A percentile compares a stretch with the other conserved stretches of the same genome.
Evolutionary conservation across 805 yeast genomes (phyloP).

Genomic region (Phaffomyces antillensis): DNA sequence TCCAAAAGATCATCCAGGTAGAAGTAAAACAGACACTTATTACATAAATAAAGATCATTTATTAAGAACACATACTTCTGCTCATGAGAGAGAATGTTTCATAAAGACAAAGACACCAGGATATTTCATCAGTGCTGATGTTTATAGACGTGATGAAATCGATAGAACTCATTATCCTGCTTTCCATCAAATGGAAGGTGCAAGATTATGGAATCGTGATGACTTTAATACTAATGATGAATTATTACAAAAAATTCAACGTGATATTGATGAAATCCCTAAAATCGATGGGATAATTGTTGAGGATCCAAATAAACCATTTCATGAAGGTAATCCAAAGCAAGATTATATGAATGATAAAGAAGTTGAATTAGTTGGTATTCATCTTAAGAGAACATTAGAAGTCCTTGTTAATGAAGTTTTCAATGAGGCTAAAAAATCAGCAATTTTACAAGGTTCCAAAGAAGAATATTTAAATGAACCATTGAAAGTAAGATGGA

Average conservation of each 20-base stretch:
- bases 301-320: constrained; percentile 56
- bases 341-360: constrained; percentile 66
- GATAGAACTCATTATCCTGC: constrained; percentile 96
- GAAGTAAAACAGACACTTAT: constrained; percentile 89
- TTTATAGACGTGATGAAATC: constrained; percentile 90
- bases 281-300: constrained; percentile 64
- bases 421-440: constrained; percentile 61
- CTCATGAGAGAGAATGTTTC: constrained; percentile 90
- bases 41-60: constrained; percentile 69
- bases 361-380: constrained; percentile 63
- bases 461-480: constrained; percentile 51
- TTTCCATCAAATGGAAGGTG: constrained; percentile 98
- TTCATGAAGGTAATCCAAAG: constrained; percentile 61
- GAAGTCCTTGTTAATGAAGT: constrained; percentile 80
- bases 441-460: constrained; percentile 56
- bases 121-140: constrained; percentile 90
- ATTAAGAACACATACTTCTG: constrained; percentile 92
- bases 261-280: constrained; percentile 63
- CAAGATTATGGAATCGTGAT: constrained; percentile 67
- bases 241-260: constrained; percentile 38
- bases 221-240: constrained; percentile 24
- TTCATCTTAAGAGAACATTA: constrained; percentile 78
- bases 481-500: constrained; percentile 88
- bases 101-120: constrained; percentile 59
- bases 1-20: constrained; percentile 87